Evolutionary conservation across 2,329 filamentous ascomycete species (phyloP).

Genomic region (Talaromyces amestolkiae): DNA sequence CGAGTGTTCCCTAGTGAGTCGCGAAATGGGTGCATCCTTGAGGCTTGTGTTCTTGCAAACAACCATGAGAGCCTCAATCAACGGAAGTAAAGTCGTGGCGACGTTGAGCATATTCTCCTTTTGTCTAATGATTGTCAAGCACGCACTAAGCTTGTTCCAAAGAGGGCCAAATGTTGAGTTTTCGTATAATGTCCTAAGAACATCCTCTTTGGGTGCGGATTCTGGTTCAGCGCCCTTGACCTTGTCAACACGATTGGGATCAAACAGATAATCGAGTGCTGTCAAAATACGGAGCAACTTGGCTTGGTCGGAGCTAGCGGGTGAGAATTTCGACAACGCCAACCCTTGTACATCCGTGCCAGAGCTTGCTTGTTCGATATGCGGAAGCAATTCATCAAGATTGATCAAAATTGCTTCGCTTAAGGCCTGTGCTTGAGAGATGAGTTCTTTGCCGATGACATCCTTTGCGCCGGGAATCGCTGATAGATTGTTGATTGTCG

Average conservation of each 20-base stretch:
- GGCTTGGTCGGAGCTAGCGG: constrained; percentile 91
- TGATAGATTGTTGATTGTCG: constrained; percentile 97
- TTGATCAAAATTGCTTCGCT: constrained; percentile 83
- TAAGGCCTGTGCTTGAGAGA: constrained; percentile 78
- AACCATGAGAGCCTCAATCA: constrained; percentile 97
- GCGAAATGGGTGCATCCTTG: constrained; percentile 60
- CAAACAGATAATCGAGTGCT: constrained; percentile 92
- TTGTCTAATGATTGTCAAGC: constrained; percentile 80
- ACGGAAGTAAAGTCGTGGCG: constrained; percentile 86
- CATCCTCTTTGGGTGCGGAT: constrained; percentile 70
- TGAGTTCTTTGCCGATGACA: constrained; percentile 88
- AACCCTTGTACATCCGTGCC: constrained; percentile 95
- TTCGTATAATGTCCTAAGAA: constrained; percentile 84
- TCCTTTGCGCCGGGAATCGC: constrained; percentile 86
- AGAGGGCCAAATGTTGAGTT: constrained; percentile 84
- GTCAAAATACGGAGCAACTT: constrained; percentile 90
- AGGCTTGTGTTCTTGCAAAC: constrained; percentile 96
- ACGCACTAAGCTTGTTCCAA: constrained; percentile 89
- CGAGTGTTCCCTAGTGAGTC: constrained; percentile 63
- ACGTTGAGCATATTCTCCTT: constrained; percentile 96
- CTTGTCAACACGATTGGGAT: constrained; percentile 65
- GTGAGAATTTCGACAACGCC: constrained; percentile 91
- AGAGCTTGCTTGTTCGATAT: constrained; percentile 81
- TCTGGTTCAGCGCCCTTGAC: constrained; percentile 54
- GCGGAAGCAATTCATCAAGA: constrained; percentile 76